Base-by-base conservation (phyloP, 371 early-diverging fungal species). In the Lichtheimia hyalospora region DNA sequence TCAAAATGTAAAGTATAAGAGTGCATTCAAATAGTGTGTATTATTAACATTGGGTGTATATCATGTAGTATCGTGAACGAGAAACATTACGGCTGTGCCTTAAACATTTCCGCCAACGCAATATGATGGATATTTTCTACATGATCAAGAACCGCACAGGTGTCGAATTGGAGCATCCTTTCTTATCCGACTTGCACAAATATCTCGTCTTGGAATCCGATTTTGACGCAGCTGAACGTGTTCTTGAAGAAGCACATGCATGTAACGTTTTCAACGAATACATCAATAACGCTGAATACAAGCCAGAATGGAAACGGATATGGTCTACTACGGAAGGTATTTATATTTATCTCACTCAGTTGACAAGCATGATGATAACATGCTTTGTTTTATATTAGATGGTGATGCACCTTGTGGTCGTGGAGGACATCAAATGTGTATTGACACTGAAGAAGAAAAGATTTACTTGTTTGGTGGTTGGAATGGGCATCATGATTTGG, bases 401-500 rank as follows among this genome's bases (percentile, higher is more conserved):
- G 76, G 74, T 0, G 64, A 75, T 15, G 62, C 72, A 16, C 89
- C 88, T 13, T 70, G 78, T 52, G 74, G 77, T 16, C 82, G 99
- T 52, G 98, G 98, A 25, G 99, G 98, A 4, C 99, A 99, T 76
- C 98, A 97, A 69, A 94, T 97, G 96, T 93, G 93, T 66, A 84
- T 96, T 21, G 96, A 97, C 64, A 74, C 77, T 8, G 81, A 87
- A 48, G 69, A 71, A 4, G 85, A 91, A 15, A 68, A 74, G n/a
- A 87, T 96, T 2, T 99, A 95, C 71, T 64, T 99, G 18, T 86
- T 93, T 65, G 99, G 98, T 14, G 99, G 99, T 7, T 99, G 97
- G 96, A 89, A 96, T 78, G 99, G 99, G 1, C 64, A 77, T 12
- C 70, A 81, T 34, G 96, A 97, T 59, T 72, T 98, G 34, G 78